These are phyloP conservation scores for Echites panduratus DNA, from an alignment of 257 asterid species.

Conservation along the genomic window DNA sequence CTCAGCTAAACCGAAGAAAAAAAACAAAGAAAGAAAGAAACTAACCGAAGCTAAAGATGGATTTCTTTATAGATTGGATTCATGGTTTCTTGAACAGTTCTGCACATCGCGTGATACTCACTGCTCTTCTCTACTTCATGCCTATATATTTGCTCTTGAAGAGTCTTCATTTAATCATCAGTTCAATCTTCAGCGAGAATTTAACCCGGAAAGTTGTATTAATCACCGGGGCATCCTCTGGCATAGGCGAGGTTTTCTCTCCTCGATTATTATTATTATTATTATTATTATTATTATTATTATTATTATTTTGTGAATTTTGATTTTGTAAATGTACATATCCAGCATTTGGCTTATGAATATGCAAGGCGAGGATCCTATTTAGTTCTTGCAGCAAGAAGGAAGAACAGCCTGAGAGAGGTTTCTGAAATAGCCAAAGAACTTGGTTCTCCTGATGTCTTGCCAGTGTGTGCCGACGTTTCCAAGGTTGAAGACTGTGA, in stretches of 20 bases:
- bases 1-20: neutral
- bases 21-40: too few species aligned
- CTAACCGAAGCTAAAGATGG: neutral
- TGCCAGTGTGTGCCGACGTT: slow-evolving; percentile 45
- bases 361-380: slow-evolving; percentile 64
- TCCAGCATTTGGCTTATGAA: slow-evolving; percentile 66
- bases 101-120: neutral
- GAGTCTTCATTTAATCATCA: neutral
- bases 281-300: neutral
- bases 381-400: slow-evolving; percentile 62
- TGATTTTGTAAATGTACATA: neutral
- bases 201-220: slow-evolving; percentile 42
- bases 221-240: slow-evolving; percentile 75
- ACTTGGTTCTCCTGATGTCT: slow-evolving; percentile 54
- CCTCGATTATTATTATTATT: neutral
- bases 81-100: neutral
- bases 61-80: neutral
- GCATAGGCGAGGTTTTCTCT: slow-evolving; percentile 61
- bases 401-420: slow-evolving; percentile 39
- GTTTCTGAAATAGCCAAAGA: slow-evolving; percentile 49
- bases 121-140: neutral
- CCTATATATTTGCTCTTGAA: neutral
- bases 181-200: neutral
- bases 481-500: slow-evolving; percentile 49
- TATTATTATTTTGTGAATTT: too few species aligned